Percentiles rank a stretch among this genome's conserved stretches.
phyloP scores from a whole-genome alignment of 2,329 filamentous ascomycete species.

The Xylaria polymorpha region DNA sequence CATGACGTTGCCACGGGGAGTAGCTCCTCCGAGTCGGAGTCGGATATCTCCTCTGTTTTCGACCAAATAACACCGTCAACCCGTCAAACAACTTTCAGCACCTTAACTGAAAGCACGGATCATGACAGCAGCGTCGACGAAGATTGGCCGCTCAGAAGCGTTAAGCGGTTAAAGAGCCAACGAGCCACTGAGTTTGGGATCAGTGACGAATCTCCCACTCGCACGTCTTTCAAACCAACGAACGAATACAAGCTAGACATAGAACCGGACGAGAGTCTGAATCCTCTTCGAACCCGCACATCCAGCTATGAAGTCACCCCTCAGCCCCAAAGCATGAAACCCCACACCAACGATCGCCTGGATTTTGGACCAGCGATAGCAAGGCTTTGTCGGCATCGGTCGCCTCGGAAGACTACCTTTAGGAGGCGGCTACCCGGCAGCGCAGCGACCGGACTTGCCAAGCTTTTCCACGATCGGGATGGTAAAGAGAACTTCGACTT shows the following conservation, averaged over 20 bases:
- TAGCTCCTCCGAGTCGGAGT: constrained; percentile 27
- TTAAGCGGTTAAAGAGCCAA: neutral
- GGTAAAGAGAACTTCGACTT: constrained; percentile 13
- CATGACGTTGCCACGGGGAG: neutral
- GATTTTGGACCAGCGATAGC: constrained; percentile 29
- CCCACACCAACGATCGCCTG: neutral
- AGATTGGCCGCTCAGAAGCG: neutral
- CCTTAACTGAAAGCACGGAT: neutral
- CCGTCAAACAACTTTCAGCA: constrained; percentile 25
- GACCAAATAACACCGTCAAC: constrained; percentile 28
- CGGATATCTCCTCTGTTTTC: constrained; percentile 25
- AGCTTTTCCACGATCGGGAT: constrained; percentile 23
- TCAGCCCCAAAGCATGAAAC: neutral
- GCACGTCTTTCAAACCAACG: neutral
- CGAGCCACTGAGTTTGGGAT: neutral
- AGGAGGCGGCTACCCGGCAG: constrained; percentile 12
- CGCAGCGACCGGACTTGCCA: constrained; percentile 13
- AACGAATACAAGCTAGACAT: neutral
- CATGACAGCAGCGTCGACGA: neutral
- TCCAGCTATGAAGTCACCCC: neutral
- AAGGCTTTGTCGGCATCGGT: constrained; percentile 28
- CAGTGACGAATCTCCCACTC: neutral
- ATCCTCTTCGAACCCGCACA: neutral
- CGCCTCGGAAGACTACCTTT: constrained; percentile 21
- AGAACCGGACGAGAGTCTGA: constrained; percentile 1